Conservation (phyloP, 2,329 filamentous ascomycete species). For the Tolypocladium album region DNA sequence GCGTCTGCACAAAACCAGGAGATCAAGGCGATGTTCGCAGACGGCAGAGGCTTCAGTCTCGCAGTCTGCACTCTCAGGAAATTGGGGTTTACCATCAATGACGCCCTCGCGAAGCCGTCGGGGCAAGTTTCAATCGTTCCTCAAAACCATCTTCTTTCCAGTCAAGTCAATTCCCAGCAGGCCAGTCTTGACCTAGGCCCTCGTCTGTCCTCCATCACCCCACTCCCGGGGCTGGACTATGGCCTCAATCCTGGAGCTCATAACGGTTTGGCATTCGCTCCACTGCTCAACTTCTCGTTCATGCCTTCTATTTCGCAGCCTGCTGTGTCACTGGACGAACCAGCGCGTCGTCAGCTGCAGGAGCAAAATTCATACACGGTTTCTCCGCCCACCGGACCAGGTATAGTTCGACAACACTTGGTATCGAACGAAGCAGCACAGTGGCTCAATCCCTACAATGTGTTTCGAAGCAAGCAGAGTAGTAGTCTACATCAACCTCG, state of each 20-base stretch:
- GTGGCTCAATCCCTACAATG: constrained; percentile 13
- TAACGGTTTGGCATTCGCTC: constrained; percentile 4
- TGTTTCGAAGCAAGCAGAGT: constrained; percentile 6
- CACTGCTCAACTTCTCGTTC: constrained; percentile 5
- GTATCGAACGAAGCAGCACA: constrained; percentile 2
- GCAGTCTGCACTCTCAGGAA: constrained; percentile 19
- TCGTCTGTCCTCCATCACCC: constrained; percentile 16
- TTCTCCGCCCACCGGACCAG: not conserved
- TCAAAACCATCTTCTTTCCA: not conserved
- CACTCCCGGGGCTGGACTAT: constrained; percentile 1
- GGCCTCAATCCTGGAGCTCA: not conserved
- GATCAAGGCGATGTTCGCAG: constrained; percentile 16
- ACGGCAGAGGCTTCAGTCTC: constrained; percentile 20
- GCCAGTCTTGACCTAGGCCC: constrained; percentile 6
- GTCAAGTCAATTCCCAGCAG: not conserved
- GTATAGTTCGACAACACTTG: not conserved
- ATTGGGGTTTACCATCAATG: constrained; percentile 15
- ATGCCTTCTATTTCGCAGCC: not conserved
- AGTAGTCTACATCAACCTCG: constrained; percentile 10
- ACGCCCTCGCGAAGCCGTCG: constrained; percentile 2
- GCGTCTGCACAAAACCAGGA: constrained; percentile 13
- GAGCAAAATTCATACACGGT: not conserved
- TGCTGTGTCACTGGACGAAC: not conserved
- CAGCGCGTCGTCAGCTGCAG: not conserved
- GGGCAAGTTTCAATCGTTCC: not conserved